phyloP scores from a whole-genome alignment of 495 filamentous ascomycete genomes.

The Hyaloscypha finlandica region DNA sequence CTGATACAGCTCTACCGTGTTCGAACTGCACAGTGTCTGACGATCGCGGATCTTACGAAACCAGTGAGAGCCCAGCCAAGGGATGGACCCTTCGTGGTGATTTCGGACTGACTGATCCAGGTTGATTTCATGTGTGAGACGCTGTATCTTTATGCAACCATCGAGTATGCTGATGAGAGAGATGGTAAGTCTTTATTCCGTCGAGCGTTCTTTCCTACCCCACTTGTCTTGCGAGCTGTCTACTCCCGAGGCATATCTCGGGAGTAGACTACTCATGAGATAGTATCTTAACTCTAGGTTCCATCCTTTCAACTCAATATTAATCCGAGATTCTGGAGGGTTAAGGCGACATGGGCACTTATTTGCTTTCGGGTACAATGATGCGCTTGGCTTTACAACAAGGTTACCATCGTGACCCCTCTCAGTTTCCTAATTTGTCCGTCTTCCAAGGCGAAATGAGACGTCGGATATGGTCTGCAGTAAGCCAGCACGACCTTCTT shows the following conservation, averaged over 20 bases:
- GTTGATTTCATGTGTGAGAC: conserved; percentile 46
- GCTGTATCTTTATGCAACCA: conserved; percentile 46
- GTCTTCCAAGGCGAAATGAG: conserved; percentile 59
- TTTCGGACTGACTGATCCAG: conserved; percentile 1
- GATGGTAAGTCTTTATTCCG: conserved; percentile 27
- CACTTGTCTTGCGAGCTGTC: not conserved
- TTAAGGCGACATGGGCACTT: conserved; percentile 45
- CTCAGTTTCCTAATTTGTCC: conserved; percentile 49
- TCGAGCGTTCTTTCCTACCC: not conserved
- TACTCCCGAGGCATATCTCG: not conserved
- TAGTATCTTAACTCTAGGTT: not conserved
- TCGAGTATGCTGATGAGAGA: conserved; percentile 45
- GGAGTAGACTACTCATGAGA: not conserved
- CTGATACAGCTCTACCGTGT: conserved; percentile 21
- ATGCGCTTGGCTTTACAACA: conserved; percentile 55
- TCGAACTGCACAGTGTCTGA: conserved; percentile 42
- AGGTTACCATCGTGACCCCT: conserved; percentile 59
- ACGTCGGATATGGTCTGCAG: conserved; percentile 53
- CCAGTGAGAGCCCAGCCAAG: conserved; percentile 32
- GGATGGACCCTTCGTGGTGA: not conserved
- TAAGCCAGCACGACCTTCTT: conserved; percentile 26
- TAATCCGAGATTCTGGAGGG: not conserved
- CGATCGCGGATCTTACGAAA: conserved; percentile 45
- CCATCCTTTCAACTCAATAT: not conserved
- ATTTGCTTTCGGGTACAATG: conserved; percentile 47